These are phyloP conservation scores for Artomyces pyxidatus DNA, from an alignment of 768 basidiomycete species.

Conservation along the genomic window DNA sequence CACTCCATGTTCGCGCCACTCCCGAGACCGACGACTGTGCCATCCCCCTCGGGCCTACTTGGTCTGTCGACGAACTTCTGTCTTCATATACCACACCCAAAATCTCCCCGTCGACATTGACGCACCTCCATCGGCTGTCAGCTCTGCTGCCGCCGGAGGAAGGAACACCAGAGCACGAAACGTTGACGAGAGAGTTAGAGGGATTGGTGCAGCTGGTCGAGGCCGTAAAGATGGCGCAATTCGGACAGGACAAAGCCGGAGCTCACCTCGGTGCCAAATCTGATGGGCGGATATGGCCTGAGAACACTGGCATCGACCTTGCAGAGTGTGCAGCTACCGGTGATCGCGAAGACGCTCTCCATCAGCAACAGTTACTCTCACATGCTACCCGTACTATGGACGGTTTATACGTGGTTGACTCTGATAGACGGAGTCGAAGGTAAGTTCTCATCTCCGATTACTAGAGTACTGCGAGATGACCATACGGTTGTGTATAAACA, in stretches of 20 bases:
- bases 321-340: not conserved
- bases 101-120: slow-evolving; percentile 48
- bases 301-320: slow-evolving; percentile 28
- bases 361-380: slow-evolving; percentile 39
- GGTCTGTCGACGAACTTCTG: slow-evolving; percentile 73
- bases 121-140: slow-evolving; percentile 61
- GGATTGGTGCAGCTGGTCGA: slow-evolving; percentile 73
- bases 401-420: slow-evolving; percentile 59
- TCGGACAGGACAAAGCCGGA: slow-evolving; percentile 14
- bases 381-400: slow-evolving; percentile 42
- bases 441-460: slow-evolving; percentile 17
- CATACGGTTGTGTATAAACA: no score
- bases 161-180: slow-evolving; percentile 43
- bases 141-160: slow-evolving; percentile 61
- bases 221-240: slow-evolving; percentile 61
- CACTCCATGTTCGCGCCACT: not conserved
- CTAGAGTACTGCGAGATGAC: no score
- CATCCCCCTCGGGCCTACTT: slow-evolving; percentile 60
- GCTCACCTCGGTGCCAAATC: slow-evolving; percentile 20
- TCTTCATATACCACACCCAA: slow-evolving; percentile 69
- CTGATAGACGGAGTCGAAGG: slow-evolving; percentile 18
- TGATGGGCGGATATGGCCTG: slow-evolving; percentile 36
- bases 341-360: slow-evolving; percentile 19
- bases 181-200: slow-evolving; percentile 53
- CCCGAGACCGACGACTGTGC: slow-evolving; percentile 46